Evolutionary conservation across 2,329 filamentous ascomycete species (phyloP).

Genomic region (Xylaria sp.): DNA sequence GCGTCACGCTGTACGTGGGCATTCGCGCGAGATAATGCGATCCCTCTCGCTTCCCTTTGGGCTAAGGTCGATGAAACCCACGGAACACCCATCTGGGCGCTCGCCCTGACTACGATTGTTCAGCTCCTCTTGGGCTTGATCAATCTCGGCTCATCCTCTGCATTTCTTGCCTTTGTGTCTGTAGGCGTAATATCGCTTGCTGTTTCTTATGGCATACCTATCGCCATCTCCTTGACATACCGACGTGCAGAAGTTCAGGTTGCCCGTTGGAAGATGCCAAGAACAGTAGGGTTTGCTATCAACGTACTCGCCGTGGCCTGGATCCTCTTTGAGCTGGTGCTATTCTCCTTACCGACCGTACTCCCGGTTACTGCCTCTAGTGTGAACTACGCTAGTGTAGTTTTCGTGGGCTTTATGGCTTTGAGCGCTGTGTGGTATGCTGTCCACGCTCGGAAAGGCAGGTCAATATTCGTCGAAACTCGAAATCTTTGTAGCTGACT

Average conservation of each 20-base stretch:
- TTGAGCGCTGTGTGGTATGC: constrained; percentile 60
- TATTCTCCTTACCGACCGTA: constrained; percentile 59
- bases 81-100: constrained; percentile 66
- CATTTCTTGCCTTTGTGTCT: constrained; percentile 65
- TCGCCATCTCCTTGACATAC: constrained; percentile 61
- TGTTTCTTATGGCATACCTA: constrained; percentile 66
- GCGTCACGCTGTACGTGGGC: constrained; percentile 74
- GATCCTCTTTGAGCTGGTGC: constrained; percentile 63
- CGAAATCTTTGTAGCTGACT: constrained; percentile 3
- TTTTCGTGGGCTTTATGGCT: constrained; percentile 58
- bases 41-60: constrained; percentile 63
- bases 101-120: constrained; percentile 64
- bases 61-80: constrained; percentile 62
- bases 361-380: constrained; percentile 47
- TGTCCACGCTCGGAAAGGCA: constrained; percentile 62
- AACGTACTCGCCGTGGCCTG: constrained; percentile 61
- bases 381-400: constrained; percentile 65
- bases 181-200: constrained; percentile 68
- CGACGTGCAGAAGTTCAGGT: constrained; percentile 58
- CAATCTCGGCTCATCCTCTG: constrained; percentile 67
- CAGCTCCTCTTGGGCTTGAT: constrained; percentile 66
- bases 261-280: constrained; percentile 61
- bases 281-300: constrained; percentile 54
- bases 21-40: constrained; percentile 69
- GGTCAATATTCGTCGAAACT: constrained; percentile 38